phyloP scores from a whole-genome alignment of 2,329 filamentous ascomycete species.

The Phialocephala sp. region DNA sequence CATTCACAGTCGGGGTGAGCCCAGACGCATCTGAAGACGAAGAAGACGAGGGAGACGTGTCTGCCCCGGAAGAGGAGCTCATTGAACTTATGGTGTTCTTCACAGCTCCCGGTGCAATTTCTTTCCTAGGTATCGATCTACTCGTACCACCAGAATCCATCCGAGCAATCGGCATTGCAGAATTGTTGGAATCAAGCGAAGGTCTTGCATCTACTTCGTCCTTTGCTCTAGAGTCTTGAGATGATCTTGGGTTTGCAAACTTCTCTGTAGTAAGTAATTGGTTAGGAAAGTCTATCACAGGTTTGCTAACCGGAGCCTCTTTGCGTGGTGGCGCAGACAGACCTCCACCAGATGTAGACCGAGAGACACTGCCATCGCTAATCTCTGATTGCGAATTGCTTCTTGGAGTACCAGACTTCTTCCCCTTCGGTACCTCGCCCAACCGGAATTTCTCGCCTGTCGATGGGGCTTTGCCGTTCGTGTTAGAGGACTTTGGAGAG shows the following conservation, averaged over 20 bases:
- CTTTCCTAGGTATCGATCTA: slow-evolving; percentile 65
- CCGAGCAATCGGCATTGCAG: slow-evolving; percentile 53
- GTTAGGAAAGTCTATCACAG: slow-evolving; percentile 37
- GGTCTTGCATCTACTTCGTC: slow-evolving; percentile 57
- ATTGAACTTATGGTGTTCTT: slow-evolving; percentile 36
- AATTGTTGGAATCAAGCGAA: slow-evolving; percentile 43
- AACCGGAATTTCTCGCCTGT: slow-evolving; percentile 71
- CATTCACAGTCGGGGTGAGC: slow-evolving; percentile 41
- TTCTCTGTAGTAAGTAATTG: slow-evolving; percentile 43
- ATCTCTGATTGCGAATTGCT: slow-evolving; percentile 47
- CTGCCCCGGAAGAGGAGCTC: slow-evolving; percentile 40
- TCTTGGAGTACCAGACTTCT: slow-evolving; percentile 51
- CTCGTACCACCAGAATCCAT: slow-evolving; percentile 60
- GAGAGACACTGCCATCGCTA: slow-evolving; percentile 42
- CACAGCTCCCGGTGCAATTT: slow-evolving; percentile 49
- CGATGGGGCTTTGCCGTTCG: slow-evolving; percentile 46
- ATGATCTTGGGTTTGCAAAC: slow-evolving; percentile 55
- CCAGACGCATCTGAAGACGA: slow-evolving; percentile 42
- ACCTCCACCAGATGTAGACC: slow-evolving; percentile 45
- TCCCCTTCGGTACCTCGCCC: slow-evolving; percentile 78
- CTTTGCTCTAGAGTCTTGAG: slow-evolving; percentile 62
- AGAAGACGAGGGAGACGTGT: slow-evolving; percentile 41
- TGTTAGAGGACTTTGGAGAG: slow-evolving; percentile 31
- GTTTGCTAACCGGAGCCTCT: slow-evolving; percentile 29
- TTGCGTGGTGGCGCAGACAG: slow-evolving; percentile 35